These are phyloP conservation scores for Aspergillus felis DNA, from an alignment of 2,329 filamentous ascomycete species.

Conservation along the genomic window DNA sequence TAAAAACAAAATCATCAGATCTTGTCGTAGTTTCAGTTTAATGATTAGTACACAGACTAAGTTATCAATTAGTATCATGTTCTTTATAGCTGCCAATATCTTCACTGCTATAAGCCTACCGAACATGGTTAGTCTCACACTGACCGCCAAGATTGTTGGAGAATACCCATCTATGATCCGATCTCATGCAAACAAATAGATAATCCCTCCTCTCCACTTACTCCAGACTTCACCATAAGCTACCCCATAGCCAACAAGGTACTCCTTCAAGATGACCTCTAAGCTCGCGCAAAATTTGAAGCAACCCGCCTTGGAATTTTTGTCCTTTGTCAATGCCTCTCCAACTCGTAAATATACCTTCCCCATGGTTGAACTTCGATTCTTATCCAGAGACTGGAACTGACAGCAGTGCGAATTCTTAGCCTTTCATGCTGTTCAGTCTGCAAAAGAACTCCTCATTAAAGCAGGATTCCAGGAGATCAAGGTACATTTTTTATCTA, in stretches of 20 bases:
- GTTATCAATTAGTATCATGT: neutral
- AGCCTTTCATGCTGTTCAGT: slow-evolving; percentile 93
- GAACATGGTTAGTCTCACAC: neutral
- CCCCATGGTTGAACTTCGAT: neutral
- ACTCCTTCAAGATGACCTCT: slow-evolving; percentile 27
- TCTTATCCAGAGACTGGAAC: neutral
- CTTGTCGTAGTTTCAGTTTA: neutral
- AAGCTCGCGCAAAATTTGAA: slow-evolving; percentile 24
- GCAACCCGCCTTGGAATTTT: slow-evolving; percentile 69
- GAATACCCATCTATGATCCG: neutral
- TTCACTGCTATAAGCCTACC: neutral
- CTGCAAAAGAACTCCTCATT: slow-evolving; percentile 69
- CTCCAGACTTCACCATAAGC: slow-evolving; percentile 7
- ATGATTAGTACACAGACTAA: neutral
- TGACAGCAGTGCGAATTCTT: slow-evolving; percentile 8
- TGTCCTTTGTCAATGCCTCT: slow-evolving; percentile 90
- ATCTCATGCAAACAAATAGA: slow-evolving; percentile 8
- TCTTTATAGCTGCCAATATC: neutral
- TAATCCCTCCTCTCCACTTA: neutral
- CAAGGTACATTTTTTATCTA: slow-evolving; percentile 47
- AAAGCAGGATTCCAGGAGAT: slow-evolving; percentile 83
- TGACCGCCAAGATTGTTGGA: slow-evolving; percentile 7
- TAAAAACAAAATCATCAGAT: neutral
- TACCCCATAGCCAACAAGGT: slow-evolving; percentile 11
- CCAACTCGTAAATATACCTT: slow-evolving; percentile 68